These are phyloP conservation scores for Colletotrichum plurivorum DNA, from an alignment of 2,329 filamentous ascomycete genomes.

Conservation along the genomic window DNA sequence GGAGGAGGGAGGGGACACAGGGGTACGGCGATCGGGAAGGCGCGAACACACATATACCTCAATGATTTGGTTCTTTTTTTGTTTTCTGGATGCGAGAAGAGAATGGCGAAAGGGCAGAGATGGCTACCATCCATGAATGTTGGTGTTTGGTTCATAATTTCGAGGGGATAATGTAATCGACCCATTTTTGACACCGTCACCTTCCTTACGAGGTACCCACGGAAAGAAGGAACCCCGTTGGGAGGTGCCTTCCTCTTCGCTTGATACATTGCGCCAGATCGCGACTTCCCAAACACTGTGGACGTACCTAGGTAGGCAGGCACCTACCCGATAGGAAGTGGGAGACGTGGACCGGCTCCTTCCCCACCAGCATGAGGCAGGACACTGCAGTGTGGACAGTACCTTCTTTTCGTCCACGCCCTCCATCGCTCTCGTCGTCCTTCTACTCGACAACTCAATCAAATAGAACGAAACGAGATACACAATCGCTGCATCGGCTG, in stretches of 20 bases:
- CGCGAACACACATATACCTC: constrained; percentile 1
- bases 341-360: neutral
- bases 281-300: no score
- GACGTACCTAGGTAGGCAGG: neutral
- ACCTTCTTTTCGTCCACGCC: no score
- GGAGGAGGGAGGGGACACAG: neutral
- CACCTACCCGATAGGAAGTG: neutral
- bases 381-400: no score
- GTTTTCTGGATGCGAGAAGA: neutral
- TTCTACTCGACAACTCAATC: no score
- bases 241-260: no score
- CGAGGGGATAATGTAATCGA: constrained; percentile 27
- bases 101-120: constrained; percentile 1
- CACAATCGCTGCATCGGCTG: no score
- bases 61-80: constrained; percentile 4
- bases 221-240: no score
- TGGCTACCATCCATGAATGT: neutral
- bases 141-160: constrained; percentile 24
- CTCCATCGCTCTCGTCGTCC: no score
- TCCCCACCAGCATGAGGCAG: neutral
- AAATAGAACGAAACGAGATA: no score
- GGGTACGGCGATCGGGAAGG: constrained; percentile 7
- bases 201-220: no score
- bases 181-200: neutral
- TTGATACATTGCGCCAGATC: no score